These are phyloP conservation scores for Globisporangium megalacanthum DNA, from an alignment of 352 stramenopile species.

Conservation along the genomic window DNA sequence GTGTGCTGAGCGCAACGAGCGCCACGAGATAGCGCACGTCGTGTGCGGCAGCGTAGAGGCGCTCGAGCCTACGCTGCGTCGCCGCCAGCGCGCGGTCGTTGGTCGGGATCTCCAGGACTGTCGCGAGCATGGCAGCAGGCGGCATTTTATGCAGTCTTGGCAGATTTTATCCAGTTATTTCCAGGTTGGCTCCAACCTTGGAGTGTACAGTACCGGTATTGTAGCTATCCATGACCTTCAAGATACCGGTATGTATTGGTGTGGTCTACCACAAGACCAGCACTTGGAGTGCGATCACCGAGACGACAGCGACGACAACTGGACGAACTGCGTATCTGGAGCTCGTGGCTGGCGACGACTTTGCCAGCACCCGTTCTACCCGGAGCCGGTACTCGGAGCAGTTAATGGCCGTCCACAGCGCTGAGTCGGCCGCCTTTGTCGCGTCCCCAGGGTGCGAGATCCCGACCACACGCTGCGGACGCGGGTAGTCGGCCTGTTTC, in stretches of 20 bases:
- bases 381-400: conserved; percentile 15
- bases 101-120: too few relatives aligned
- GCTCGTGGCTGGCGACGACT: neutral
- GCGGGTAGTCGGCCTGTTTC: conserved; percentile 14
- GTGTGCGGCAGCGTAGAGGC: neutral
- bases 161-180: too few relatives aligned
- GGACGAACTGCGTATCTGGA: neutral
- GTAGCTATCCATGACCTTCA: too few relatives aligned
- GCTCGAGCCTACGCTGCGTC: conserved; percentile 2
- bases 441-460: conserved; percentile 19
- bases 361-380: neutral
- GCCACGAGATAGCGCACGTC: conserved; percentile 11
- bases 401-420: conserved; percentile 15
- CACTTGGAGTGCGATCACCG: too few relatives aligned
- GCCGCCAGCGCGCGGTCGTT: neutral
- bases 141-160: too few relatives aligned
- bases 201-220: too few relatives aligned
- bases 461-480: conserved; percentile 10
- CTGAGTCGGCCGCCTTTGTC: conserved; percentile 10
- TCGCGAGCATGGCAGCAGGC: too few relatives aligned
- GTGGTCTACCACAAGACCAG: too few relatives aligned
- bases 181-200: too few relatives aligned
- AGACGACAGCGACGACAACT: neutral
- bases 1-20: neutral
- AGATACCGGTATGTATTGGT: too few relatives aligned